These are phyloP conservation scores for Psophocarpus tetragonolobus DNA, from an alignment of 306 rosid species.

Conservation along the genomic window DNA sequence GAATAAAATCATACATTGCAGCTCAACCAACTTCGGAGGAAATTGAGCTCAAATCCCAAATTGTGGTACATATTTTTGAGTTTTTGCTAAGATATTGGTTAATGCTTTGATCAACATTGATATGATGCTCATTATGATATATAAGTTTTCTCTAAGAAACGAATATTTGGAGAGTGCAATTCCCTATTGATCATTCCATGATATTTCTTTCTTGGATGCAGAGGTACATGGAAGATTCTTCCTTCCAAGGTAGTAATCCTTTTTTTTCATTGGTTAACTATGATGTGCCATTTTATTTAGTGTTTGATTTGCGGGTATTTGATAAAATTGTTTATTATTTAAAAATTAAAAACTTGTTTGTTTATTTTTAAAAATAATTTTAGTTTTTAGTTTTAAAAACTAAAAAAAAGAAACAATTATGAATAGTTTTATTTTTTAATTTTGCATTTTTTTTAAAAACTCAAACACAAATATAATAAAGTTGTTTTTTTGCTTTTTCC, in stretches of 20 bases:
- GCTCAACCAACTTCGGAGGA: conserved; percentile 50
- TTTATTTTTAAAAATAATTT: too few species aligned
- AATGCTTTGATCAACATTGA: conserved; percentile 18
- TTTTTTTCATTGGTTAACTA: neutral
- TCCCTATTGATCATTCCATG: conserved; percentile 18
- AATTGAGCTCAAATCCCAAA: conserved; percentile 62
- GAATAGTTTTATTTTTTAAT: too few species aligned
- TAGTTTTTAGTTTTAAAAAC: too few species aligned
- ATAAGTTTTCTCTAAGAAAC: conserved; percentile 18
- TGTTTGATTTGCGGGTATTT: too few species aligned
- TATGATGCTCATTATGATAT: conserved; percentile 15
- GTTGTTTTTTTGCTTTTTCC: too few species aligned
- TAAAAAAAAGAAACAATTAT: too few species aligned
- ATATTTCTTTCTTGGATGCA: conserved; percentile 46
- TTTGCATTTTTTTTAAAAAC: too few species aligned
- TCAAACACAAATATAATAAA: too few species aligned
- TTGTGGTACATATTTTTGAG: conserved; percentile 52
- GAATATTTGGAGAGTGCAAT: conserved; percentile 18
- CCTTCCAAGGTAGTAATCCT: conserved; percentile 74
- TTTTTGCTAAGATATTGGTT: neutral
- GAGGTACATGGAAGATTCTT: conserved; percentile 88
- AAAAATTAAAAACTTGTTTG: too few species aligned
- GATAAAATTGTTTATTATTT: too few species aligned
- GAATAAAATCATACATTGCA: conserved; percentile 45
- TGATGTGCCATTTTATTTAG: conserved; percentile 9